Evolutionary conservation across 305 asterid genomes (phyloP).

Genomic region (Stenogyne calaminthoides): DNA sequence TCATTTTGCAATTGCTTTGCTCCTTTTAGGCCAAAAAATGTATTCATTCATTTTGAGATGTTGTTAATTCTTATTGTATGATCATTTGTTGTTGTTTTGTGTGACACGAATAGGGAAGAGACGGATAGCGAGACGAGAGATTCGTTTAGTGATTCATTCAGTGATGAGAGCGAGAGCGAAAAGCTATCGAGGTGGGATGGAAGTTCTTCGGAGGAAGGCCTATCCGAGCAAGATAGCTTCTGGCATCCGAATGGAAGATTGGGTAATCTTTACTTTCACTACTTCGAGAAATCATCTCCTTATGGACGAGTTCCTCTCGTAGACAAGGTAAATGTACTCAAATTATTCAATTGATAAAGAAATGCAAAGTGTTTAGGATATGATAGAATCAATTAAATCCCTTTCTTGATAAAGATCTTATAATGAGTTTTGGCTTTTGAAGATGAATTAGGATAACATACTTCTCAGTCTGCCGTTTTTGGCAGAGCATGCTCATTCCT

Average conservation of each 20-base stretch:
- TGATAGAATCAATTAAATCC: slow-evolving; percentile 29
- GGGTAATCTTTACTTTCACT: slow-evolving; percentile 82
- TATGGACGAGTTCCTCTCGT: slow-evolving; percentile 86
- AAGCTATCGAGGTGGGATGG: slow-evolving; percentile 92
- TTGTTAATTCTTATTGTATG: background rate
- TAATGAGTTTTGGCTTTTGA: slow-evolving; percentile 37
- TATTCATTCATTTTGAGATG: background rate
- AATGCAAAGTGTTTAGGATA: slow-evolving; percentile 30
- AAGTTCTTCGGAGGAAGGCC: slow-evolving; percentile 88
- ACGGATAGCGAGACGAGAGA: slow-evolving; percentile 85
- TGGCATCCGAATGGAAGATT: slow-evolving; percentile 71
- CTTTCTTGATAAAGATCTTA: slow-evolving; percentile 32
- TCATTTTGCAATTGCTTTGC: background rate
- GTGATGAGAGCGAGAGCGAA: slow-evolving; percentile 95
- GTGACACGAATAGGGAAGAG: slow-evolving; percentile 58
- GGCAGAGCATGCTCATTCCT: slow-evolving; percentile 29
- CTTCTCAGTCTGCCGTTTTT: background rate
- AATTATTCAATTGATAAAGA: background rate
- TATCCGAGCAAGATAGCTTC: slow-evolving; percentile 60
- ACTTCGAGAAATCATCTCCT: slow-evolving; percentile 88
- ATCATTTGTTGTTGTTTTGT: background rate
- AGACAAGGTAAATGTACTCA: slow-evolving; percentile 71
- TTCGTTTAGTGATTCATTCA: slow-evolving; percentile 81
- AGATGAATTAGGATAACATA: slow-evolving; percentile 29
- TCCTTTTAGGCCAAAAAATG: background rate